Percentiles rank a stretch among this genome's conserved stretches.
phyloP scores from a whole-genome alignment of 306 rosid species.

The Cicer cuneatum region DNA sequence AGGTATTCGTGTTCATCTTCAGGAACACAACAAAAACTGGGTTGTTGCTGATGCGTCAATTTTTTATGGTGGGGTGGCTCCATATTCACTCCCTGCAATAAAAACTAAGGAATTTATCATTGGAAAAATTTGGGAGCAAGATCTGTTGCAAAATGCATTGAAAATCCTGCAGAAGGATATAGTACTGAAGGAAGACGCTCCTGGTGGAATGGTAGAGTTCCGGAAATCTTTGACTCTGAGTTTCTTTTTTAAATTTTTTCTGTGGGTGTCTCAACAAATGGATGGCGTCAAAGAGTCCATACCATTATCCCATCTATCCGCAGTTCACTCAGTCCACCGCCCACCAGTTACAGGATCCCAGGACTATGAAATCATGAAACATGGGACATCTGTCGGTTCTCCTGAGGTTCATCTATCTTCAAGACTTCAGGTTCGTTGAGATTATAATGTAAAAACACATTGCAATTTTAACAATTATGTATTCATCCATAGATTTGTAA shows the following conservation, averaged over 20 bases:
- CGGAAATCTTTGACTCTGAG: constrained; percentile 78
- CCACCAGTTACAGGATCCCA: constrained; percentile 79
- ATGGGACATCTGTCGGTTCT: constrained; percentile 87
- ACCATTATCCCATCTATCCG: constrained; percentile 78
- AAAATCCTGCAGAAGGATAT: constrained; percentile 66
- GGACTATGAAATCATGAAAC: constrained; percentile 82
- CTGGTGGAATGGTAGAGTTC: constrained; percentile 98
- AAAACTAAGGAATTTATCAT: constrained; percentile 71
- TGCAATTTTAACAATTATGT: background rate
- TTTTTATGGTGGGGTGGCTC: constrained; percentile 95
- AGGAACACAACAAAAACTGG: constrained; percentile 57
- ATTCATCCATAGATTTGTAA: constrained; percentile 30
- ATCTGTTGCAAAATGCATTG: constrained; percentile 71
- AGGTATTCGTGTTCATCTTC: constrained; percentile 81
- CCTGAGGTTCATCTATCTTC: constrained; percentile 96
- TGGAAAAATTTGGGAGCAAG: constrained; percentile 81
- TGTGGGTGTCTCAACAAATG: constrained; percentile 91
- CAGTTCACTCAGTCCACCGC: constrained; percentile 74
- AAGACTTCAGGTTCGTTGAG: constrained; percentile 75
- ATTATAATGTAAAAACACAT: constrained; percentile 30
- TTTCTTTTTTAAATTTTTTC: constrained; percentile 90
- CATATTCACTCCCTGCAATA: constrained; percentile 69
- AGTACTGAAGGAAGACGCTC: constrained; percentile 72
- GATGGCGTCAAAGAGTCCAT: constrained; percentile 55
- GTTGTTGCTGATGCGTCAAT: constrained; percentile 82